These are phyloP conservation scores for Raphidocelis subcapitata DNA, from an alignment of 139 green algal species.

Conservation along the genomic window DNA sequence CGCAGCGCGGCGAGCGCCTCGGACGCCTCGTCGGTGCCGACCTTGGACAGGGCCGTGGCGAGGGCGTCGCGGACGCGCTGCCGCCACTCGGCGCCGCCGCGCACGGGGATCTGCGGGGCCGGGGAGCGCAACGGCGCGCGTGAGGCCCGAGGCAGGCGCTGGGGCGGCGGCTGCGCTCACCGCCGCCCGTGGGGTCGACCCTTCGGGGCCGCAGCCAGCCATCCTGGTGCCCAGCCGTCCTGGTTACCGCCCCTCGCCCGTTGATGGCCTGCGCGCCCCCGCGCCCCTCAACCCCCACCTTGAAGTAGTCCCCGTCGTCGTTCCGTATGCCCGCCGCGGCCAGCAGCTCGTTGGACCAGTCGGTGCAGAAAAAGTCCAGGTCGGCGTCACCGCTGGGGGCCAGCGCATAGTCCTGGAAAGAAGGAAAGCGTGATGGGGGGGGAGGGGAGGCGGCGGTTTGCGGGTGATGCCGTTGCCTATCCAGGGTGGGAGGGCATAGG, in stretches of 20 bases:
- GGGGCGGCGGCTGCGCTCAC: background rate
- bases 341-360: conserved; percentile 53
- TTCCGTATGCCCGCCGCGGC: conserved; percentile 47
- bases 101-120: conserved; percentile 31
- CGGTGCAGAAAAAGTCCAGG: conserved; percentile 54
- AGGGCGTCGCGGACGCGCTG: conserved; percentile 28
- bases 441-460: no score
- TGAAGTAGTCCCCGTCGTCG: conserved; percentile 49
- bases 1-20: no score
- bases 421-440: no score
- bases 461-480: no score
- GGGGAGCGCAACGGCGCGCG: background rate
- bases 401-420: conserved; percentile 45
- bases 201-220: background rate
- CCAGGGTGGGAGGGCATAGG: no score
- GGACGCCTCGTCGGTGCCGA: conserved; percentile 32
- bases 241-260: background rate
- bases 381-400: conserved; percentile 34
- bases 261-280: background rate
- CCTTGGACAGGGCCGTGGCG: conserved; percentile 8
- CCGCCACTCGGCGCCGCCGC: conserved; percentile 31
- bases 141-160: background rate
- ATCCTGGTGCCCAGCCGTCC: background rate
- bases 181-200: background rate
- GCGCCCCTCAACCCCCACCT: conserved; percentile 16